Evolutionary conservation across 768 basidiomycete genomes (phyloP), one percentile per base, ranked within the genome.

Genomic region (Mycena galopus): DNA sequence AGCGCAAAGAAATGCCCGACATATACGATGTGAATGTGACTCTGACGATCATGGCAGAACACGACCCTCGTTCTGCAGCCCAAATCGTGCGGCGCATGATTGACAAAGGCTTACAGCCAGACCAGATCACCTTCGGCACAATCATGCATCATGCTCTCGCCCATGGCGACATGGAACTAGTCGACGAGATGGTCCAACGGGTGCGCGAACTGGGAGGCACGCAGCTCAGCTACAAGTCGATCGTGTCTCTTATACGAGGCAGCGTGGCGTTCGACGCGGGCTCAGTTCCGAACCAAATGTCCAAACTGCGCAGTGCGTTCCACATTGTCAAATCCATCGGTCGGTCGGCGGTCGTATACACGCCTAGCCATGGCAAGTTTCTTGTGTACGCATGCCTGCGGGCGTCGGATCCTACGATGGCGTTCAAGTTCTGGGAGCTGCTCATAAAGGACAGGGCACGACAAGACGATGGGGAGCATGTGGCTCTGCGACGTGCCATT

Each of bases 11-110:
- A 77, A 76, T 86, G 62, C 91, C 91, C 19, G 92, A 94, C 78
- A 73, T 86, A 44, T 82, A 88, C 77, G 93, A 94, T 76, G 81
- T 92, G 60, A 93, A 93, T 75, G 88, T 94, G 59, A 86, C 86
- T 47, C 84, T 94, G 65, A 83, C 84, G 4, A 88, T 86, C 12
- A 79, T 93, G 62, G 88, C 91, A 30, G 82, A 84, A 68, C 78
- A 85, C 72, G 81, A 87, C 51, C 88, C 91, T 25, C 80, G 80
- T 14, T 76, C 76, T 19, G 93, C 90, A 1, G 82, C 81, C 25
- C 75, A 71, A 21, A 82, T 90, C 75, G 78, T 94, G n/a, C 76
- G 83, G 65, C 83, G 84, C 35, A 92, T 93, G 89, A 74, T 82
- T 1, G 74, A 80, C 19, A 75, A 76, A 29, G 89, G 90, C 21